Percentiles rank a stretch among this genome's conserved stretches.
Evolutionary conservation across 257 asterid species (phyloP).

Genomic region (Primulina huaijiensis): DNA sequence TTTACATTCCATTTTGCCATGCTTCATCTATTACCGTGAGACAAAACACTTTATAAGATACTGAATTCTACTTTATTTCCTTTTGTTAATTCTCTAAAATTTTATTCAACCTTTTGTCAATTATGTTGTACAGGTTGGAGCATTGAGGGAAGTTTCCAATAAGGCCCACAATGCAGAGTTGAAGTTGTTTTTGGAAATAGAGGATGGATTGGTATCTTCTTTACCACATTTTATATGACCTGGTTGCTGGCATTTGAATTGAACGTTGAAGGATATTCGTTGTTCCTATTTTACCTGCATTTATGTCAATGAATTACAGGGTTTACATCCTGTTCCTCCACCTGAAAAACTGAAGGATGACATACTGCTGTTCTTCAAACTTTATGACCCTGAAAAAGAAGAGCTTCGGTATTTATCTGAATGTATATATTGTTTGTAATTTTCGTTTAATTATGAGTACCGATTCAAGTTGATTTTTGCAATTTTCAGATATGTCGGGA

Average conservation of each 20-base stretch:
- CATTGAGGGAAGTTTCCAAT: conserved; percentile 78
- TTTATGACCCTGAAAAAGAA: conserved; percentile 88
- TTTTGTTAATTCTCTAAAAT: conserved; percentile 1
- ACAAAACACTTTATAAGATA: conserved; percentile 4
- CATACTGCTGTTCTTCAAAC: conserved; percentile 80
- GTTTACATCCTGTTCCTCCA: conserved; percentile 58
- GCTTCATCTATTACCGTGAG: conserved; percentile 2
- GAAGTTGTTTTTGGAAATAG: conserved; percentile 82
- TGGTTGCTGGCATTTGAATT: conserved; percentile 17
- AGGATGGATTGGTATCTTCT: conserved; percentile 59
- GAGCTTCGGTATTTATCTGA: conserved; percentile 64
- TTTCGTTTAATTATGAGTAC: not conserved
- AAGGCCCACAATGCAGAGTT: conserved; percentile 80
- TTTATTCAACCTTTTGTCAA: conserved; percentile 1
- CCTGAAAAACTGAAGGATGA: conserved; percentile 81
- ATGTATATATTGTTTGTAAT: conserved; percentile 1
- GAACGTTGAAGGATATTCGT: conserved; percentile 13
- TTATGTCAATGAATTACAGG: conserved; percentile 41
- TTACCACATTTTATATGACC: conserved; percentile 12
- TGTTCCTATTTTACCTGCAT: conserved; percentile 18
- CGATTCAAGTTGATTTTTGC: conserved; percentile 20
- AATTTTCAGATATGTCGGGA: conserved; percentile 75
- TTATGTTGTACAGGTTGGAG: conserved; percentile 70
- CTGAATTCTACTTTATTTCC: not conserved
- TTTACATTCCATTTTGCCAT: not conserved